phyloP scores from a whole-genome alignment of 306 rosid species.

The Cyamopsis tetragonoloba region DNA sequence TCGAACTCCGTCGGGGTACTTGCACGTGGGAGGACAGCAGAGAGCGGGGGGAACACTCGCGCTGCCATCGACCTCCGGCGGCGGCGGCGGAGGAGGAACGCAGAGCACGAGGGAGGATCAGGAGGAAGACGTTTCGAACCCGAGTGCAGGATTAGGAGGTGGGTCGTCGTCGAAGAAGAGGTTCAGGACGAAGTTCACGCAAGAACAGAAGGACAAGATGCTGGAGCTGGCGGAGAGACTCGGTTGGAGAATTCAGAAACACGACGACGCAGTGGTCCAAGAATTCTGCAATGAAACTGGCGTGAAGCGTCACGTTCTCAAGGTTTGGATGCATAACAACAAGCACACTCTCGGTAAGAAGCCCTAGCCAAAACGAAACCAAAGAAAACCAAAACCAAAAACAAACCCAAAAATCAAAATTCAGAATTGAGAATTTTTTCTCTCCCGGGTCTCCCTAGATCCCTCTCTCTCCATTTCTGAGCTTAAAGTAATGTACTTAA shows the following conservation, averaged over 20 bases:
- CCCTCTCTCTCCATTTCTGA: constrained; percentile 10
- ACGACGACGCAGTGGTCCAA: constrained; percentile 70
- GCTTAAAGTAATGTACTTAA: constrained; percentile 12
- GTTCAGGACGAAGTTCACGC: constrained; percentile 73
- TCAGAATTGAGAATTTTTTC: not conserved
- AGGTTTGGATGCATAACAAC: constrained; percentile 99
- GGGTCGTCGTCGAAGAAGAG: constrained; percentile 59
- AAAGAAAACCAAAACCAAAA: not conserved
- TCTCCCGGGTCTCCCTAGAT: not conserved
- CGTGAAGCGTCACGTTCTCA: constrained; percentile 83
- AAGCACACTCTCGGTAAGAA: constrained; percentile 98
- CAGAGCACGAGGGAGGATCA: constrained; percentile 67
- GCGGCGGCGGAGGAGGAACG: constrained; percentile 49
- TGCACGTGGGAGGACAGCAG: constrained; percentile 58
- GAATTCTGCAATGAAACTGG: constrained; percentile 83
- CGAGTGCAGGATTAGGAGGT: constrained; percentile 56
- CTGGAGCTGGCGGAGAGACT: constrained; percentile 70
- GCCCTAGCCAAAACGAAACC: constrained; percentile 48
- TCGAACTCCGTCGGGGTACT: constrained; percentile 70
- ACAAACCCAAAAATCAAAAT: not conserved
- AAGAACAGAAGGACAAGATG: constrained; percentile 88
- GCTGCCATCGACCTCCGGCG: constrained; percentile 86
- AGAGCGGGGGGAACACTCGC: constrained; percentile 52
- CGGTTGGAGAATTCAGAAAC: constrained; percentile 95
- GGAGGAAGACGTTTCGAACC: constrained; percentile 80